A percentile compares a stretch with the other conserved stretches of the same genome.
phyloP scores from a whole-genome alignment of 139 green algal genomes.

The Choricystis sp. region DNA sequence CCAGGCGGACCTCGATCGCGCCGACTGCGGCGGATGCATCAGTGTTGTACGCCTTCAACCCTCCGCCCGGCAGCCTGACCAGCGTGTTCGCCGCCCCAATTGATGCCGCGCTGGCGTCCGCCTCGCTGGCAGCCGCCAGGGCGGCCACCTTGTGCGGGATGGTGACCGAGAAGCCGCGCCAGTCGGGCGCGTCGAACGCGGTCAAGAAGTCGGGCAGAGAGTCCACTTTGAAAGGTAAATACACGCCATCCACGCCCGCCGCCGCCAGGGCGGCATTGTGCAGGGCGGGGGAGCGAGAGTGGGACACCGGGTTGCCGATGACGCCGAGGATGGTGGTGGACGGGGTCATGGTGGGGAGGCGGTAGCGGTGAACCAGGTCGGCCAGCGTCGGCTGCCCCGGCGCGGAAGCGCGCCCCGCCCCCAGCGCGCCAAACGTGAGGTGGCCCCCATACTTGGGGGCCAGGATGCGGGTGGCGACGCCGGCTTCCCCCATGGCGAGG shows the following conservation, averaged over 20 bases:
- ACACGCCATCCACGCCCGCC: constrained; percentile 66
- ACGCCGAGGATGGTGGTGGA: constrained; percentile 66
- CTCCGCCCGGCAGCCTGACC: constrained; percentile 46
- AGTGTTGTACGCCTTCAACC: constrained; percentile 81
- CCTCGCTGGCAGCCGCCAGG: constrained; percentile 35
- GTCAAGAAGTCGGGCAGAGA: constrained; percentile 63
- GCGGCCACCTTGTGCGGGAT: constrained; percentile 91
- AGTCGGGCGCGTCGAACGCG: constrained; percentile 47
- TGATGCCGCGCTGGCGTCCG: constrained; percentile 52
- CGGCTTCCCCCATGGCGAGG: constrained; percentile 81
- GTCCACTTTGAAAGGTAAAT: constrained; percentile 90
- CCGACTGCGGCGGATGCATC: constrained; percentile 79
- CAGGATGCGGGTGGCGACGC: constrained; percentile 67
- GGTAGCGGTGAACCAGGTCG: constrained; percentile 41
- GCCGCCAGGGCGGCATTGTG: constrained; percentile 66
- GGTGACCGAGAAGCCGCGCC: constrained; percentile 68
- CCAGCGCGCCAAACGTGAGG: constrained; percentile 85
- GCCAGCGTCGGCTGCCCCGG: constrained; percentile 27
- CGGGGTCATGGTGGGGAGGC: constrained; percentile 27
- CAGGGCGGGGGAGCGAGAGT: constrained; percentile 69
- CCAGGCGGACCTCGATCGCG: constrained; percentile 67
- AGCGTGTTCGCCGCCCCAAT: constrained; percentile 96
- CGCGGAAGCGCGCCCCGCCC: constrained; percentile 22
- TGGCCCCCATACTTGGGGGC: constrained; percentile 84
- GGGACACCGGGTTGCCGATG: constrained; percentile 78